Conservation (phyloP, 148 eudicot species). For the Diospyros kaki region DNA sequence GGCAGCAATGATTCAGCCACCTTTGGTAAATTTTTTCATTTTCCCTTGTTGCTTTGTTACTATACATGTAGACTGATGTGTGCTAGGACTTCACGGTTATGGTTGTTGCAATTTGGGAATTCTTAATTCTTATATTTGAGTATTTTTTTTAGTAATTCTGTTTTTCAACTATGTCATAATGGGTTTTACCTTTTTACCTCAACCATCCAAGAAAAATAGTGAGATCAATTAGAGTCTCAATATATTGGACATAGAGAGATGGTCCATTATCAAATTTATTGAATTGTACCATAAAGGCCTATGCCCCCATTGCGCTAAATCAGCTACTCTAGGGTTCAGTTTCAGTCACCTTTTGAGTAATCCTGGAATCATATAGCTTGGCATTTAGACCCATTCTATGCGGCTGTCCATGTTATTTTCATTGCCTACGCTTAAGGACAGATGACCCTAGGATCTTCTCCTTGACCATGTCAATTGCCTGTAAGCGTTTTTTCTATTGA, state of each 20-base stretch:
- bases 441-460: background rate
- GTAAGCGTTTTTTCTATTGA: no score
- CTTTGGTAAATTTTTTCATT: conserved; percentile 43
- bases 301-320: background rate
- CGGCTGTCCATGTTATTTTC: background rate
- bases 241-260: background rate
- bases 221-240: background rate
- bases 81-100: background rate
- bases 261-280: background rate
- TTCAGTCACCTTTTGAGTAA: background rate
- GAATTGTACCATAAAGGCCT: background rate
- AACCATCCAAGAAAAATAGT: background rate
- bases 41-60: background rate
- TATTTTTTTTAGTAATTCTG: background rate
- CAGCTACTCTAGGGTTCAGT: background rate
- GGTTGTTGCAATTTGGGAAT: background rate
- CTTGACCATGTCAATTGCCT: no score
- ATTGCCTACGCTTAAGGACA: background rate
- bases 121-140: background rate
- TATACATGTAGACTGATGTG: background rate
- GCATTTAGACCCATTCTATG: background rate
- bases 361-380: conserved; percentile 1
- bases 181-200: background rate
- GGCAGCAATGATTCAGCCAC: conserved; percentile 75
- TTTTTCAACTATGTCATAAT: background rate